Evolutionary conservation across 306 rosid genomes (phyloP), one percentile per base, ranked within the genome.

Genomic region (Lupinus albus): DNA sequence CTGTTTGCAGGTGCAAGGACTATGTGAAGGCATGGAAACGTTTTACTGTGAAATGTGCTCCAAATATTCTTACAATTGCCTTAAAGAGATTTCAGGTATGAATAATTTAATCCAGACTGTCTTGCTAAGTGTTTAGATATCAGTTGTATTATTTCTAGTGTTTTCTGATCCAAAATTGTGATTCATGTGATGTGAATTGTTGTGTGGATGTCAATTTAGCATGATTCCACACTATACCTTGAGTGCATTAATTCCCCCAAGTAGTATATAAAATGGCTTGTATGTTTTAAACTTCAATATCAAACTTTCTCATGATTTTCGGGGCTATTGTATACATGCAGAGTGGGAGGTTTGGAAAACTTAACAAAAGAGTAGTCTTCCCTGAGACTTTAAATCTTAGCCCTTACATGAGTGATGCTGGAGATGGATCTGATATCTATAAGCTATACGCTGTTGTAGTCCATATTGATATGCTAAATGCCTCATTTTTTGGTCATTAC

Each of bases 61-160:
- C 99, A 60, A 94, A 94, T 73, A 85, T 94, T 69, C 87, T 94
- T 52, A 94, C 96, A 69, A 79, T 94, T 73, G 97, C 99, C 76
- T 82, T 94, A 55, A 94, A 94, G 76, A 90, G 99, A 90, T 94
- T 94, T 82, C 97, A 94, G 99, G 99, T 94, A 72, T 36, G 79
- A 74, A 33, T 69, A 70, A 18, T 61, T 41, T 69, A 61, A 67
- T 75, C 64, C 70, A 42, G 25, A 66, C 41, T 15, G 3, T 73
- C 8, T 53, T 67, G 64, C 75, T 74, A 46, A 45, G 63, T 36
- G 33, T 46, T 52, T 60, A 21, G 50, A 73, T 28, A 46, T 46
- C 46, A 21, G 8, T 28, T 18, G 33, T 38, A 49, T 47, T 11
- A 13, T 47, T 25, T 41, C 55, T 74, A 18, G 50, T 58, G 38